A percentile compares a stretch with the other conserved stretches of the same genome.
phyloP scores from a whole-genome alignment of 495 filamentous ascomycete genomes.

The Thozetella sp. region DNA sequence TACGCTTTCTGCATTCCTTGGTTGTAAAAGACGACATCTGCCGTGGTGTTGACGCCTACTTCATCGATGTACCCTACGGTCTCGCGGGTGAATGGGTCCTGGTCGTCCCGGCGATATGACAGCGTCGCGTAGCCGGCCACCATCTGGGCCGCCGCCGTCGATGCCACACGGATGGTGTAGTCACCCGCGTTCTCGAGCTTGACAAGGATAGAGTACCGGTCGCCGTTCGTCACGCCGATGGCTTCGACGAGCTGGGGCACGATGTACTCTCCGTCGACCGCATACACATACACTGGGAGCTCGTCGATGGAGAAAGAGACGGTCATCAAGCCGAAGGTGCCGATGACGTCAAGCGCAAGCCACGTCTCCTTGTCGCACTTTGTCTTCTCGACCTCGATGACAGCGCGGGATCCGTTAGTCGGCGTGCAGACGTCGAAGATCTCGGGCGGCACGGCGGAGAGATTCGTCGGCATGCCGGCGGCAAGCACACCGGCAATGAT shows the following conservation, averaged over 20 bases:
- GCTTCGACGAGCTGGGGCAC: constrained; percentile 37
- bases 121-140: constrained; percentile 31
- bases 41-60: constrained; percentile 32
- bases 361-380: constrained; percentile 26
- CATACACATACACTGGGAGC: constrained; percentile 44
- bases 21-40: constrained; percentile 37
- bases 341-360: constrained; percentile 52
- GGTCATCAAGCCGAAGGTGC: constrained; percentile 34
- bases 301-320: constrained; percentile 45
- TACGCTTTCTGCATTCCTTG: constrained; percentile 36
- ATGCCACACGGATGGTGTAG: constrained; percentile 41
- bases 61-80: constrained; percentile 43
- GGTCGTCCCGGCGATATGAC: constrained; percentile 25
- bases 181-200: constrained; percentile 31
- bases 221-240: constrained; percentile 36
- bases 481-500: constrained; percentile 25
- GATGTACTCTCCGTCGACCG: constrained; percentile 45
- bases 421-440: constrained; percentile 41
- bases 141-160: constrained; percentile 31
- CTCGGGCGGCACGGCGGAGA: constrained; percentile 33
- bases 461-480: constrained; percentile 19
- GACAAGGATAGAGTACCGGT: constrained; percentile 42
- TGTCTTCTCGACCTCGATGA: constrained; percentile 30
- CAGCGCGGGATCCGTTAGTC: constrained; percentile 33
- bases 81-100: constrained; percentile 8